A percentile compares a stretch with the other conserved stretches of the same genome.
These are phyloP conservation scores for Claviceps digitariae DNA, from an alignment of 2,329 filamentous ascomycete genomes.

Conservation along the genomic window DNA sequence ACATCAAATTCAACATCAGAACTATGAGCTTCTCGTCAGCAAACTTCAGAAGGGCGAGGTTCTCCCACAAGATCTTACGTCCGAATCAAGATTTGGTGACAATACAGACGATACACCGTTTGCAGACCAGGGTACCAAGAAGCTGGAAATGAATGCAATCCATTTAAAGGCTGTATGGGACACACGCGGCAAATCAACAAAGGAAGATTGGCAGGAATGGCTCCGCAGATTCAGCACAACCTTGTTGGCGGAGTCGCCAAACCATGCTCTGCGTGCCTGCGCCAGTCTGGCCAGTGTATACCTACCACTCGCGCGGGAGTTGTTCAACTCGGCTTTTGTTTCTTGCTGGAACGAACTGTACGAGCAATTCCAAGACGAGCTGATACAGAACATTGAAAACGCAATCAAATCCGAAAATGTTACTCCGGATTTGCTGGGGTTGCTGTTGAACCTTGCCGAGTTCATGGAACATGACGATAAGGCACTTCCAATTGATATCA, in stretches of 20 bases:
- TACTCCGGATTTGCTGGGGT: constrained; percentile 85
- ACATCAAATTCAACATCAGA: constrained; percentile 74
- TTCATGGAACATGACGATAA: constrained; percentile 99
- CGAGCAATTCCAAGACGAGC: constrained; percentile 90
- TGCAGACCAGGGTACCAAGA: constrained; percentile 78
- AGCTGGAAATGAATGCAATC: constrained; percentile 92
- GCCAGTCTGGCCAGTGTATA: constrained; percentile 85
- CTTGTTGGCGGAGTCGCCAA: constrained; percentile 85
- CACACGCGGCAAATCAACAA: constrained; percentile 88
- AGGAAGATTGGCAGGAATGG: constrained; percentile 99
- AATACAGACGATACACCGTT: constrained; percentile 68
- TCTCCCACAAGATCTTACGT: constrained; percentile 86
- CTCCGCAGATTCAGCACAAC: constrained; percentile 93
- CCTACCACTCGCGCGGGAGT: constrained; percentile 74
- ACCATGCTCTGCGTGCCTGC: constrained; percentile 86
- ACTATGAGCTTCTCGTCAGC: constrained; percentile 82
- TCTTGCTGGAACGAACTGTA: constrained; percentile 98
- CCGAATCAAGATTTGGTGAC: constrained; percentile 66
- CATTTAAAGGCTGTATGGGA: constrained; percentile 97
- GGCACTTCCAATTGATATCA: constrained; percentile 90
- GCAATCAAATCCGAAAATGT: constrained; percentile 93
- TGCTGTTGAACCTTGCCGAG: constrained; percentile 89
- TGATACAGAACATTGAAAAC: constrained; percentile 89
- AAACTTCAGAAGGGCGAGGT: constrained; percentile 92
- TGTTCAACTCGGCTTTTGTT: constrained; percentile 98